These are phyloP conservation scores for Solanum etuberosum DNA, from an alignment of 257 asterid species.

Conservation along the genomic window DNA sequence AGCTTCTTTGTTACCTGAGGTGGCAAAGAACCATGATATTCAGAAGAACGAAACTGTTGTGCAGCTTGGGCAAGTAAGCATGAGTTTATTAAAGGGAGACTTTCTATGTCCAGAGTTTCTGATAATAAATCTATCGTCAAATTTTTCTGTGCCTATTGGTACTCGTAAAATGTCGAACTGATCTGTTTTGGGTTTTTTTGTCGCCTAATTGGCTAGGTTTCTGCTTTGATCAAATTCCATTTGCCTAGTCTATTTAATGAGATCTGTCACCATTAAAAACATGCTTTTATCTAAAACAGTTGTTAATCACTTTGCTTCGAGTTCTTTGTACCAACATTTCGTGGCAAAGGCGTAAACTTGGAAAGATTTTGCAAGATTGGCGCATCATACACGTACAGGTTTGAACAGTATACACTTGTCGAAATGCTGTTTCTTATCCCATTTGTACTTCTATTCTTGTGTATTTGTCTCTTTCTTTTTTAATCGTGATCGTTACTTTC, in stretches of 20 bases:
- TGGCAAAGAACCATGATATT: conserved; percentile 53
- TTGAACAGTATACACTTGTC: conserved; percentile 1
- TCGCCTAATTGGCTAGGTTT: background rate
- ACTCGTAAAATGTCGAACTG: background rate
- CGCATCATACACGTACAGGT: conserved; percentile 90
- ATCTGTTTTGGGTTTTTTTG: conserved; percentile 4
- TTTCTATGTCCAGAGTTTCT: background rate
- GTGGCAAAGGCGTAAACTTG: conserved; percentile 99
- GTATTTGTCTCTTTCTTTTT: background rate
- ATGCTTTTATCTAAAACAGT: conserved; percentile 38
- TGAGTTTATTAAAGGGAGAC: background rate
- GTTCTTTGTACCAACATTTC: conserved; percentile 84
- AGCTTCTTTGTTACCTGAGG: conserved; percentile 77
- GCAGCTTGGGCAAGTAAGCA: conserved; percentile 82
- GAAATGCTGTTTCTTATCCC: background rate
- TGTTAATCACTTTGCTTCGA: conserved; percentile 59
- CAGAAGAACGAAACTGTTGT: conserved; percentile 60
- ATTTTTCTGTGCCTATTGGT: background rate
- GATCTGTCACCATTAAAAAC: background rate
- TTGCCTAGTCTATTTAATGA: background rate
- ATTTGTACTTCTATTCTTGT: background rate
- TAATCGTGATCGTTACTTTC: background rate
- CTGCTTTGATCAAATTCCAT: background rate
- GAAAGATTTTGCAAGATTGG: conserved; percentile 97
- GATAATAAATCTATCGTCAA: background rate